These are phyloP conservation scores for Carallia pectinifolia DNA, from an alignment of 345 rosid species.

Conservation along the genomic window DNA sequence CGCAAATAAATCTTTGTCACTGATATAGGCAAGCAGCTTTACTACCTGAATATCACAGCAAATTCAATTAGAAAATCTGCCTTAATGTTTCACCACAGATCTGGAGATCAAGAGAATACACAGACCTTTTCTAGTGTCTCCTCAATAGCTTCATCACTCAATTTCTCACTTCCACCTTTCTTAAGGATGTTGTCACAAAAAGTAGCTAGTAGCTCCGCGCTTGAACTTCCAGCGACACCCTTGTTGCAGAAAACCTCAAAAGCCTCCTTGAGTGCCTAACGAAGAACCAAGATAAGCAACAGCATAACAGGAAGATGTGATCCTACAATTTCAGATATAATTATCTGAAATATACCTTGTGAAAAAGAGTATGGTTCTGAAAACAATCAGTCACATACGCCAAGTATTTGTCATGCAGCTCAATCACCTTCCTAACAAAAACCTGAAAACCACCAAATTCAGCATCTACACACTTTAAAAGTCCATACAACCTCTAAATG, in stretches of 20 bases:
- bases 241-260: slow-evolving; percentile 41
- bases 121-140: slow-evolving; percentile 38
- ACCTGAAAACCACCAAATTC: slow-evolving; percentile 26
- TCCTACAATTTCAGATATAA: not conserved
- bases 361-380: slow-evolving; percentile 35
- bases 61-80: slow-evolving; percentile 1
- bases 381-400: slow-evolving; percentile 37
- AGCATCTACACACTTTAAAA: not conserved
- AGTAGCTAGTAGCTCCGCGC: slow-evolving; percentile 39
- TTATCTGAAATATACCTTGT: slow-evolving; percentile 26
- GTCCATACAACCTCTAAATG: not conserved
- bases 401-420: slow-evolving; percentile 42
- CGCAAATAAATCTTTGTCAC: slow-evolving; percentile 37
- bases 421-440: slow-evolving; percentile 35
- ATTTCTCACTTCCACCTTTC: slow-evolving; percentile 38
- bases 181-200: slow-evolving; percentile 43
- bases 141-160: slow-evolving; percentile 46
- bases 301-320: not conserved
- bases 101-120: not conserved
- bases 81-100: not conserved
- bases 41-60: slow-evolving; percentile 20
- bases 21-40: slow-evolving; percentile 35
- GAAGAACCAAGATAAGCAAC: not conserved
- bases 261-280: slow-evolving; percentile 38
- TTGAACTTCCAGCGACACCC: slow-evolving; percentile 31